Evolutionary conservation across 768 basidiomycete genomes (phyloP).

Genomic region (Suillus clintonianus): DNA sequence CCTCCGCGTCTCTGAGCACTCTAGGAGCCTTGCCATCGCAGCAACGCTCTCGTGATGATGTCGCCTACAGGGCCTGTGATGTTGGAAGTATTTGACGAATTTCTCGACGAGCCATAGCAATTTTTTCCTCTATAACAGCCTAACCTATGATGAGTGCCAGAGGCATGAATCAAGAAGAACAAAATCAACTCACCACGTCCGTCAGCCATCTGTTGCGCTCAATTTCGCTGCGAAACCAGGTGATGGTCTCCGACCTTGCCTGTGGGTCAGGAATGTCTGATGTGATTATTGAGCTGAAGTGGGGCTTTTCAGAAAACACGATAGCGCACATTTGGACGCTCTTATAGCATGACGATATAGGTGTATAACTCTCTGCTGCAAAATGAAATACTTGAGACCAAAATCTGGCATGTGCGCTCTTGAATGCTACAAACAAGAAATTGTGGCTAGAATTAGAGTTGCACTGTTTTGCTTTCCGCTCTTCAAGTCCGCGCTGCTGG

Average conservation of each 20-base stretch:
- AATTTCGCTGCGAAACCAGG: slow-evolving; percentile 75
- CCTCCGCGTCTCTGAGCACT: background rate
- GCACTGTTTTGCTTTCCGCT: slow-evolving; percentile 18
- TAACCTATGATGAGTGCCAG: slow-evolving; percentile 29
- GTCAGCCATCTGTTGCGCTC: slow-evolving; percentile 59
- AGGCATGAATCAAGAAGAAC: background rate
- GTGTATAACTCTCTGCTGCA: slow-evolving; percentile 58
- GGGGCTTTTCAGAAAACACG: background rate
- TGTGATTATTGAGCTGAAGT: background rate
- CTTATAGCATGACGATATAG: slow-evolving; percentile 72
- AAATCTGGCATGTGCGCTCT: slow-evolving; percentile 15
- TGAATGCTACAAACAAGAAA: slow-evolving; percentile 3
- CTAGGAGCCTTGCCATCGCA: background rate
- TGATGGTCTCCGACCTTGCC: slow-evolving; percentile 64
- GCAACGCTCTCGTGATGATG: background rate
- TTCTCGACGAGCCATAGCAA: slow-evolving; percentile 60
- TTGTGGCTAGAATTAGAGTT: slow-evolving; percentile 11
- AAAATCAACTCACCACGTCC: slow-evolving; percentile 48
- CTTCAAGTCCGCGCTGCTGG: slow-evolving; percentile 14
- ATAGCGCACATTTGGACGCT: slow-evolving; percentile 58
- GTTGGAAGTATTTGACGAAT: slow-evolving; percentile 57
- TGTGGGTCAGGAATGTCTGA: slow-evolving; percentile 63
- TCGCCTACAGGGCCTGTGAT: background rate
- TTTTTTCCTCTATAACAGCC: slow-evolving; percentile 61
- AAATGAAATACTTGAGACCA: slow-evolving; percentile 76